phyloP scores from a whole-genome alignment of 345 rosid genomes.

The Corymbia maculata region DNA sequence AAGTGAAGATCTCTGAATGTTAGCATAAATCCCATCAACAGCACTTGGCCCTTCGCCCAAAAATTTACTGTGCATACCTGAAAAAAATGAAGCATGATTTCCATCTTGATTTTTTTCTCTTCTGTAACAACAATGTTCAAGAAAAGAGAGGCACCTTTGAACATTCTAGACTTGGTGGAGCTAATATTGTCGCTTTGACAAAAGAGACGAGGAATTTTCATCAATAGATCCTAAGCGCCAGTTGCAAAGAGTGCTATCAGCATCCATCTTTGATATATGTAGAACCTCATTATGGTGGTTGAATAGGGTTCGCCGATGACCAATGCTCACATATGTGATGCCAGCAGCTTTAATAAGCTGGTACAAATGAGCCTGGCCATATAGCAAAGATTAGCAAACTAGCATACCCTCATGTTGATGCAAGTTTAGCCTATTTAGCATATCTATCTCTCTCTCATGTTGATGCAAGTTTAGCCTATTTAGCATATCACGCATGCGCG shows the following conservation, averaged over 20 bases:
- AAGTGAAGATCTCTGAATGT: background rate
- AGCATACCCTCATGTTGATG: background rate
- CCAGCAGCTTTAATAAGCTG: conserved; percentile 65
- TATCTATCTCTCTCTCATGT: background rate
- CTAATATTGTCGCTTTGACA: conserved; percentile 12
- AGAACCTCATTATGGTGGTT: conserved; percentile 47
- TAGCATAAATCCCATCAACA: background rate
- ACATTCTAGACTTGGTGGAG: background rate
- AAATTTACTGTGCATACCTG: background rate
- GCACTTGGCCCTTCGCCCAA: background rate
- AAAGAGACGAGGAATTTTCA: conserved; percentile 7
- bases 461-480: background rate
- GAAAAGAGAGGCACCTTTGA: background rate
- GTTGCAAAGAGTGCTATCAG: conserved; percentile 23
- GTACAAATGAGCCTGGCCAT: conserved; percentile 55
- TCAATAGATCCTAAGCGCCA: conserved; percentile 40
- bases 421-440: background rate
- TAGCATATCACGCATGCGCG: too few relatives aligned
- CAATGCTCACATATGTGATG: conserved; percentile 75
- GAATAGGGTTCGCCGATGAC: conserved; percentile 67
- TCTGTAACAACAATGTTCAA: background rate
- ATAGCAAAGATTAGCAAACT: background rate
- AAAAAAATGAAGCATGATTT: background rate
- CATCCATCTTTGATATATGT: conserved; percentile 45
- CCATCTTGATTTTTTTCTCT: background rate